phyloP scores from a whole-genome alignment of 208 protist genomes.

The Trypanosoma theileri region DNA sequence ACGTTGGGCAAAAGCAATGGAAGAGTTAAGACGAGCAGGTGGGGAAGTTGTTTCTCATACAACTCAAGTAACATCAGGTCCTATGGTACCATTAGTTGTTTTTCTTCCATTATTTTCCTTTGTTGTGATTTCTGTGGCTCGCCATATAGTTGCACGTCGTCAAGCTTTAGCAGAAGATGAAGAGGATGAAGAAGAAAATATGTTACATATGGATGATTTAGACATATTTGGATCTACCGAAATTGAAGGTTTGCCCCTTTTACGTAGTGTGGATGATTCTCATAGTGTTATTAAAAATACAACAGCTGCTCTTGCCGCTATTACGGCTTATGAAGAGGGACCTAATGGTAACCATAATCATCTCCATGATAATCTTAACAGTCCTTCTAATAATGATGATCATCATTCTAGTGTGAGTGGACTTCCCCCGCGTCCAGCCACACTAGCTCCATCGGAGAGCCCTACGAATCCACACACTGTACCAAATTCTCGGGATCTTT shows the following conservation, averaged over 20 bases:
- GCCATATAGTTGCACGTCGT: conserved; percentile 16
- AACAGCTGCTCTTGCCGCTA: too few relatives aligned
- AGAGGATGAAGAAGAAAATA: conserved; percentile 3
- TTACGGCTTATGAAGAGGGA: too few relatives aligned
- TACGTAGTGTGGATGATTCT: not conserved
- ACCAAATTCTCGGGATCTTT: conserved; percentile 24
- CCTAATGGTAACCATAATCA: too few relatives aligned
- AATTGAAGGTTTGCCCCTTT: not conserved
- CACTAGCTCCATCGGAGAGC: conserved; percentile 12
- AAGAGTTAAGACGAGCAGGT: conserved; percentile 20
- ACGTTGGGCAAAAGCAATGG: conserved; percentile 15
- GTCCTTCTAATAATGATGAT: not conserved
- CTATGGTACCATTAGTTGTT: conserved; percentile 58
- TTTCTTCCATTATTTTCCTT: conserved; percentile 77
- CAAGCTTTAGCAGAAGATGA: conserved; percentile 15
- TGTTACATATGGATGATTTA: not conserved
- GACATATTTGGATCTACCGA: conserved; percentile 3
- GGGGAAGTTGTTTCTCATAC: conserved; percentile 18
- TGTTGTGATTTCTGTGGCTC: conserved; percentile 34
- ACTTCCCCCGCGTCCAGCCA: not conserved
- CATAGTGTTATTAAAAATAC: not conserved
- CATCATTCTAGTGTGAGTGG: not conserved
- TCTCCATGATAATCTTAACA: not conserved
- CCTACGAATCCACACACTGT: conserved; percentile 23
- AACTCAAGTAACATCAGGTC: conserved; percentile 29